Evolutionary conservation across 345 rosid species (phyloP).

Genomic region (Arabidopsis arenosa): DNA sequence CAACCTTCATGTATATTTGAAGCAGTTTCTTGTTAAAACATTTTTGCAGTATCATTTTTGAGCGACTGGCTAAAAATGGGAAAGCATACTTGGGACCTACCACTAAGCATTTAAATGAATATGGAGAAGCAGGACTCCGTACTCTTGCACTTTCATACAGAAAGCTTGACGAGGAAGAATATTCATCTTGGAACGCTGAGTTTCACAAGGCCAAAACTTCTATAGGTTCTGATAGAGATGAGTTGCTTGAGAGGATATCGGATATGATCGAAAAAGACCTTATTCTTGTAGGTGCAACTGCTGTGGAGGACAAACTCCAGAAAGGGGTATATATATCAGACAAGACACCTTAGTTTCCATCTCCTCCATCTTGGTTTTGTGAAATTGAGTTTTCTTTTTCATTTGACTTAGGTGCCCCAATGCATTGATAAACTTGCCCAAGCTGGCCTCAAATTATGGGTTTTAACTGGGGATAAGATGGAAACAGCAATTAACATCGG

Average conservation of each 20-base stretch:
- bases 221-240: constrained; percentile 77
- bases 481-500: constrained; percentile 99
- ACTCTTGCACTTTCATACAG: constrained; percentile 86
- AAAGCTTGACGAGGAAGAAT: constrained; percentile 74
- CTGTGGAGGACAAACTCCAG: constrained; percentile 98
- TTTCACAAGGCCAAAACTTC: constrained; percentile 83
- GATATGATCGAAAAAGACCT: constrained; percentile 90
- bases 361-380: constrained; percentile 30
- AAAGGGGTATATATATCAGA: constrained; percentile 67
- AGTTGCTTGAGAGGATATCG: constrained; percentile 72
- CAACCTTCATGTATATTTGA: background rate
- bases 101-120: constrained; percentile 82
- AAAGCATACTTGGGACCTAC: constrained; percentile 67
- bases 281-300: constrained; percentile 94
- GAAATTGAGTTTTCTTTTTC: constrained; percentile 37
- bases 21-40: constrained; percentile 5
- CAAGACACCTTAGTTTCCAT: background rate
- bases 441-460: constrained; percentile 98
- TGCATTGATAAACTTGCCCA: constrained; percentile 98
- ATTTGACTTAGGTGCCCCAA: constrained; percentile 76
- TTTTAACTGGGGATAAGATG: constrained; percentile 98
- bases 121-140: constrained; percentile 95
- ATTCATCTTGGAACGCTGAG: constrained; percentile 77
- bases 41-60: constrained; percentile 77
- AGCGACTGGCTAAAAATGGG: constrained; percentile 83